Evolutionary conservation across 495 filamentous ascomycete species (phyloP).

Genomic region (Lasiosphaeriaceae sp.): DNA sequence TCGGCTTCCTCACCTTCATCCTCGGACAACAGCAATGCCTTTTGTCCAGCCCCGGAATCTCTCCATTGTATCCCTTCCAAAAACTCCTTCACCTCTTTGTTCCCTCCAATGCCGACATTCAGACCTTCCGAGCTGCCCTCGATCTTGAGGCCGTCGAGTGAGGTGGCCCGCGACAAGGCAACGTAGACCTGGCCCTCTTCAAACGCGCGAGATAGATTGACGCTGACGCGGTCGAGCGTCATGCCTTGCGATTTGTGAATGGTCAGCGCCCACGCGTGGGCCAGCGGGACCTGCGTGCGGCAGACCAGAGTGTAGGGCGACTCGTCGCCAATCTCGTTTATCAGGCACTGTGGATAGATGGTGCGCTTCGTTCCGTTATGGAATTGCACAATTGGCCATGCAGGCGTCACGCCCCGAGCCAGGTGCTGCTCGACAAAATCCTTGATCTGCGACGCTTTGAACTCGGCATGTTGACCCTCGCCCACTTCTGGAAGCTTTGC

Average conservation of each 20-base stretch:
- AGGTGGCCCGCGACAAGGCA: conserved; percentile 73
- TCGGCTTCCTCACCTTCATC: no score
- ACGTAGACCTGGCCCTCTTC: conserved; percentile 88
- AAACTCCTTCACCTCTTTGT: conserved; percentile 20
- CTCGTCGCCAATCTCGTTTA: conserved; percentile 44
- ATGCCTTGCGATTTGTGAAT: conserved; percentile 96
- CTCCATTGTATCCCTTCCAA: conserved; percentile 3
- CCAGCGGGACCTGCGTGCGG: conserved; percentile 79
- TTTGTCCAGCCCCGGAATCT: no score
- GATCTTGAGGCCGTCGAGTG: conserved; percentile 64
- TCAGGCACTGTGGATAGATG: conserved; percentile 46
- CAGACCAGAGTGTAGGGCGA: conserved; percentile 57
- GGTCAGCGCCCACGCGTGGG: conserved; percentile 88
- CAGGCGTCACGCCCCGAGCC: conserved; percentile 14
- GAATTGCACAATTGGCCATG: conserved; percentile 79
- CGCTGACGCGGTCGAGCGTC: conserved; percentile 85
- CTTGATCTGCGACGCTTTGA: conserved; percentile 32
- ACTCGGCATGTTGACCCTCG: conserved; percentile 36
- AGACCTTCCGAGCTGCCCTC: conserved; percentile 29
- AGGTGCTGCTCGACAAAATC: conserved; percentile 24
- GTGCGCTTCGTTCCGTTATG: conserved; percentile 30
- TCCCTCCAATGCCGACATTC: conserved; percentile 12
- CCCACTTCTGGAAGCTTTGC: conserved; percentile 44
- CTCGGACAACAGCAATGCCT: no score
- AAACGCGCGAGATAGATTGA: conserved; percentile 79